Base-by-base conservation (phyloP, 768 basidiomycete species). In the Podaxis pistillaris region DNA sequence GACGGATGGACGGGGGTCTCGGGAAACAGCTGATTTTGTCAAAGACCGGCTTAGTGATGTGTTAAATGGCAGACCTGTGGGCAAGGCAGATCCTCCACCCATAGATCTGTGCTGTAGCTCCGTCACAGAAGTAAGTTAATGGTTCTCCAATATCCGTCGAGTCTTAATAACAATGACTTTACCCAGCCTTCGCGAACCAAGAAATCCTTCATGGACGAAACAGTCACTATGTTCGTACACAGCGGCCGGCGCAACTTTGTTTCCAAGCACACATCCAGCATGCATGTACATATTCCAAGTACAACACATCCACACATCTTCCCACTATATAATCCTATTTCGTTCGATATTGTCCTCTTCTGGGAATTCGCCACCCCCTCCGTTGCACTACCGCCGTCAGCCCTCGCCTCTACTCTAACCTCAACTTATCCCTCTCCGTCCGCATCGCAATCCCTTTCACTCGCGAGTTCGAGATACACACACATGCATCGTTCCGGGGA, bases 271-370 rank as follows among this genome's bases (percentile, higher is more conserved):
- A 65, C 68, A 40, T 65, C 67, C 13, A 76, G 73, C 41, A 71
- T 74, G 54, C 79, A 88, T 71, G 81, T 84, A 0, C 79, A 89
- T 58, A 86, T 96, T 37, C 82, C 90, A 0, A 53, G 73, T 9
- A 51, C 71, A 2, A 79, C 80, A 0, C 78, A 86, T 68, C 77
- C 82, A 0, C 71, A 72, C 36, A 83, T 94, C 52, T 98, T 97
- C 72, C 93, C 95, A 1, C 80, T 97, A 3, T 87, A 90, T 74
- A 83, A 90, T 66, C 91, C 94, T 0, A 72, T 81, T 22, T 79
- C 87, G 5, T 76, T 95, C 47, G 91, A 95, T 70, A 68, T 95
- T 50, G 65, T 91, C 61, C 66, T 96, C 49, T 88, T 86, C 71
- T 98, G 93, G 92, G 81, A 85, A 58, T 80, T 93, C 22, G 81